Evolutionary conservation across 2,329 filamentous ascomycete species (phyloP), one percentile per base, ranked within the genome.

Genomic region (Fusarium anthophilum): DNA sequence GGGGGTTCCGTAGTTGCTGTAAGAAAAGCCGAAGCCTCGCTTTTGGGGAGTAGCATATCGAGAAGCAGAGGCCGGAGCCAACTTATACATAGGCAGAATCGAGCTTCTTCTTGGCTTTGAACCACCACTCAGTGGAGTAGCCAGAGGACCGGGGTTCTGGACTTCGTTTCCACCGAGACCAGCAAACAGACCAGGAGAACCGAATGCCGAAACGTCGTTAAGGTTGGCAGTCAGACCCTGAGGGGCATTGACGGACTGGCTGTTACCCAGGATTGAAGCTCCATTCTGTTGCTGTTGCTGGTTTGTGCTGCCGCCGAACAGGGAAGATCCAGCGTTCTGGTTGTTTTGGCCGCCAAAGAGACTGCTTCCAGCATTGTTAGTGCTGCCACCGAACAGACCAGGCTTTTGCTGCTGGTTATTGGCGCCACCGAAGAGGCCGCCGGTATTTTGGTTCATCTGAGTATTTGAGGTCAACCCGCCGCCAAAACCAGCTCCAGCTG

Each of bases 1-100:
- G 11, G 96, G 95, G 3, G 93, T 95, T 50, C 94, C 94, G 77
- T 97, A 98, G 6, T 92, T 95, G 73, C 95, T 97, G 83, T 98
- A 98, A 5, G 93, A 95, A 81, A 98, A 97, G 6, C 96, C 96
- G 80, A 94, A 98, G 10, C 94, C 94, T 63, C 93, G 90, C 84
- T 94, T 96, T 76, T 95, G 93, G 1, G 95, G 95, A 0, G 95
- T 98, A 37, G 91, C 89, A 64, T 95, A 91, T 54, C 95, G 92
- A 28, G 93, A 92, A 14, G 93, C 91, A 39, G 94, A 94, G 53
- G 91, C 90, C 1, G 95, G 94, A 53, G 94, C 96, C 74, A 97
- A 88, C 83, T 95, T 96, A 85, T 96, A 95, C 80, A 96, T 91
- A 6, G 95, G 95, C 61, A 98, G 84, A 48, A 96, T 93, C 15